phyloP scores from a whole-genome alignment of 2,329 filamentous ascomycete species.

The Fusarium sp. region DNA sequence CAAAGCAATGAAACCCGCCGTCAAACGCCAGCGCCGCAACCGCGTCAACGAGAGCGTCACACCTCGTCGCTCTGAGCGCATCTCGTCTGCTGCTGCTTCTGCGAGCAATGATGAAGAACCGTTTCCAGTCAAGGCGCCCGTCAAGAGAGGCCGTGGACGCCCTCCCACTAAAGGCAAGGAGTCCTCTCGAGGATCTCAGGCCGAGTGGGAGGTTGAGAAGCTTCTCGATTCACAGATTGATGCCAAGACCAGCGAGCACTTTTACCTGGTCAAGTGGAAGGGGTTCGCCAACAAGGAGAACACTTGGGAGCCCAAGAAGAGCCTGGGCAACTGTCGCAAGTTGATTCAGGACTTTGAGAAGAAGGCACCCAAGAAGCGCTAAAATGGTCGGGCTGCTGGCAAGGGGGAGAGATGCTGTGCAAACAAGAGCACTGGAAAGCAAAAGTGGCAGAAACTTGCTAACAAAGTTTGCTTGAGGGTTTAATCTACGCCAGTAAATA shows the following conservation, averaged over 20 bases:
- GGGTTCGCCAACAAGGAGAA: slow-evolving; percentile 57
- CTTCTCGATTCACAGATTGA: slow-evolving; percentile 58
- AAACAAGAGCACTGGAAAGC: not conserved
- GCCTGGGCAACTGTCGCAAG: slow-evolving; percentile 54
- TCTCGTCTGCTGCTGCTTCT: not conserved
- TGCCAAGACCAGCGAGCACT: slow-evolving; percentile 50
- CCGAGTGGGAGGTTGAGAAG: slow-evolving; percentile 60
- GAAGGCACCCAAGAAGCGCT: slow-evolving; percentile 7
- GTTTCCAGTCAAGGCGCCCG: not conserved
- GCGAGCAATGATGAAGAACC: slow-evolving; percentile 1
- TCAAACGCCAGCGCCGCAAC: slow-evolving; percentile 25
- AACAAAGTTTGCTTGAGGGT: not conserved
- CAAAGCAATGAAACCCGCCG: not conserved
- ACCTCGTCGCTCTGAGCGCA: slow-evolving; percentile 31
- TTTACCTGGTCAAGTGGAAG: slow-evolving; percentile 66
- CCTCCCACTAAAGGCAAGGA: slow-evolving; percentile 22
- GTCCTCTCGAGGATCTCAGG: slow-evolving; percentile 25
- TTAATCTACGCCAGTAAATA: not conserved
- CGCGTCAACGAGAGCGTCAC: not conserved
- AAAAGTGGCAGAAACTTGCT: not conserved
- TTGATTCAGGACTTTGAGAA: slow-evolving; percentile 54
- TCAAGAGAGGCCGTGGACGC: slow-evolving; percentile 21
- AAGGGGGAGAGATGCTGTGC: not conserved
- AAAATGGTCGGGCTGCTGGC: not conserved
- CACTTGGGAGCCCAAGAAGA: slow-evolving; percentile 65